Base-by-base conservation (phyloP, 2,329 filamentous ascomycete genomes). In the Didymella keratinophila region DNA sequence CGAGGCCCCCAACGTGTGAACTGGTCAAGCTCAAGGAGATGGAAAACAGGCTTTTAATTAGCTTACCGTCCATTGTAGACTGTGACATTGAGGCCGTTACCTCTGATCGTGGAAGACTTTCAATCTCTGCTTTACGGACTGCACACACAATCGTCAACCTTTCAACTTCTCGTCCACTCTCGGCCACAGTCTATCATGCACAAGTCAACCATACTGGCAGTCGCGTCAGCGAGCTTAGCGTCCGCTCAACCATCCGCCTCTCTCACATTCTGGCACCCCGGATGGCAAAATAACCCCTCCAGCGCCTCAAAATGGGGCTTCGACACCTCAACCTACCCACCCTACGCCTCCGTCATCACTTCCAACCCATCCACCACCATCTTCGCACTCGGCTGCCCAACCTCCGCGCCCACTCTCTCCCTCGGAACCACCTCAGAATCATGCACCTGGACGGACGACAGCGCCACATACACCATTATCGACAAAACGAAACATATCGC, bases 291-390 rank as follows among this genome's bases (percentile, higher is more conserved):
- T 12, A 52, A 52, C 28, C 47, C 47, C 9, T 52, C 52, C 6
- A 11, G 20, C 6, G 18, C 20, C 14, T 37, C 37, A 5, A 44
- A 41, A 34, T 12, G 25, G 12, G 18, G 32, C 32, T 20, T 18
- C 41, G 9, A 10, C 6, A 25, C 36, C 5, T 25, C 34, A 3
- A 52, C 54, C 27, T 47, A 34, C 23, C 54, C 54, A 8, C 54
- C 54, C 3, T 36, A 52, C 27, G 54, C 54, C 27, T 57, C 54
- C n/a, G 46, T 57, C 28, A 23, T 57, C n/a, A n/a, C 54, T 12
- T 52, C 54, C 14, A 30, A 57, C 43, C 16, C 48, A 5, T 42
- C 47, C n/a, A 57, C 54, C 27, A 57, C 54, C 3, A 16, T 57
- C 16, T 57, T 57, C 43, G n/a, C 43, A 2, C 54, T 57, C 9